These are phyloP conservation scores for Cantharellus cinnabarinus DNA, from an alignment of 768 basidiomycete species.

Conservation along the genomic window DNA sequence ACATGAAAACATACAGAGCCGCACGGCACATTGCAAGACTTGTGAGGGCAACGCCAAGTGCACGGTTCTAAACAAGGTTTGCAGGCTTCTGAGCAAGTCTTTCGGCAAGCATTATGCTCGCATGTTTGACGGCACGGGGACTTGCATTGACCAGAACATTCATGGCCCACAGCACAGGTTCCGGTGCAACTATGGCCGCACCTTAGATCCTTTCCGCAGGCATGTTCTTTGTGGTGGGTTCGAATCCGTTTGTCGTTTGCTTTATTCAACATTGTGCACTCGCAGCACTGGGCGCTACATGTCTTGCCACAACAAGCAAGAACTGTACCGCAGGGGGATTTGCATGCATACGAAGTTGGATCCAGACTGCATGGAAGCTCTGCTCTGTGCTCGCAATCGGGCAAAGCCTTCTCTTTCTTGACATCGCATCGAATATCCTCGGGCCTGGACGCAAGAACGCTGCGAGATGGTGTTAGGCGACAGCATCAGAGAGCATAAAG, in stretches of 20 bases:
- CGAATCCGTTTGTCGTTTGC: slow-evolving; percentile 5
- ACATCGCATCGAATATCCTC: slow-evolving; percentile 24
- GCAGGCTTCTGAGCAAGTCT: slow-evolving; percentile 32
- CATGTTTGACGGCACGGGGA: slow-evolving; percentile 34
- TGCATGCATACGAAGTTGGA: slow-evolving; percentile 22
- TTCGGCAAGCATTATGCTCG: slow-evolving; percentile 28
- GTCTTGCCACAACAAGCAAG: slow-evolving; percentile 28
- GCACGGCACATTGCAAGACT: slow-evolving; percentile 38
- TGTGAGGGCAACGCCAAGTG: slow-evolving; percentile 37
- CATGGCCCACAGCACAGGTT: slow-evolving; percentile 28
- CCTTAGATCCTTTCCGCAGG: slow-evolving; percentile 30
- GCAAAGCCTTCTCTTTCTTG: slow-evolving; percentile 25
- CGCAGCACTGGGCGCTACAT: too few relatives aligned
- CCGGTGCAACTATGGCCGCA: slow-evolving; percentile 36
- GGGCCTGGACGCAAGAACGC: slow-evolving; percentile 27
- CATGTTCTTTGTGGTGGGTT: slow-evolving; percentile 23
- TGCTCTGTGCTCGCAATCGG: slow-evolving; percentile 33
- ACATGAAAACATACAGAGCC: slow-evolving; percentile 32
- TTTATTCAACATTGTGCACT: neutral
- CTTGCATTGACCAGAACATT: slow-evolving; percentile 28
- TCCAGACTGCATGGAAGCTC: slow-evolving; percentile 29
- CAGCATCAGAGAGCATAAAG: neutral
- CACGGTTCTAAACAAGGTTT: slow-evolving; percentile 44
- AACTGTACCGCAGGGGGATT: slow-evolving; percentile 20
- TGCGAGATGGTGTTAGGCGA: slow-evolving; percentile 11